Evolutionary conservation across 208 protist genomes (phyloP).

Genomic region (Balamuthia mandrillaris): DNA sequence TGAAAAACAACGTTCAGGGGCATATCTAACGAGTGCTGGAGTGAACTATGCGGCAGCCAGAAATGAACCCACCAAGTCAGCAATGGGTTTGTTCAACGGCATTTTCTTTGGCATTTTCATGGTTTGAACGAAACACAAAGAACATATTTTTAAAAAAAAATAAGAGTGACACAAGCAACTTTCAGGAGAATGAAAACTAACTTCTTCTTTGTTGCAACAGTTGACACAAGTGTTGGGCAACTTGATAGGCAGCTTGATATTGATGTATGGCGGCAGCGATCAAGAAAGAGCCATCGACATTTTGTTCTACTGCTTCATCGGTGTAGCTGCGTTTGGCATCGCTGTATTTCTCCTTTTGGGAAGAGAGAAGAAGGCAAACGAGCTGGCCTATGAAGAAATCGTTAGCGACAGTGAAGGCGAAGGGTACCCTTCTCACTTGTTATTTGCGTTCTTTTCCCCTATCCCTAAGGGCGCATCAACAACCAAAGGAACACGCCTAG

Average conservation of each 20-base stretch:
- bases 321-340: not conserved
- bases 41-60: not conserved
- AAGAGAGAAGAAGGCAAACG: not conserved
- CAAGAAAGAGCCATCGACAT: not conserved
- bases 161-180: not conserved
- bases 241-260: not conserved
- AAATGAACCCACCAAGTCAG: not conserved
- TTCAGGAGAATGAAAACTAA: not conserved
- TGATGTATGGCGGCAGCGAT: not conserved
- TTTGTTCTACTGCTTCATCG: constrained; percentile 14
- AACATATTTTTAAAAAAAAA: not conserved
- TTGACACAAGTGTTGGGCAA: constrained; percentile 18
- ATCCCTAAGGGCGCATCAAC: no score
- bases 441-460: no score
- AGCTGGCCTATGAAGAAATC: not conserved
- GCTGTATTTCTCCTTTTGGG: not conserved
- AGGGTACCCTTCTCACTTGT: no score
- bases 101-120: constrained; percentile 23
- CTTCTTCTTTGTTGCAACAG: not conserved
- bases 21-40: not conserved
- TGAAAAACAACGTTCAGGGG: not conserved
- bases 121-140: not conserved
- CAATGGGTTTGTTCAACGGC: constrained; percentile 17
- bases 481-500: no score
- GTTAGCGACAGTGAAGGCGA: not conserved